Evolutionary conservation across 768 basidiomycete genomes (phyloP), one percentile per base, ranked within the genome.

Genomic region (Cyclocybe aegerita): DNA sequence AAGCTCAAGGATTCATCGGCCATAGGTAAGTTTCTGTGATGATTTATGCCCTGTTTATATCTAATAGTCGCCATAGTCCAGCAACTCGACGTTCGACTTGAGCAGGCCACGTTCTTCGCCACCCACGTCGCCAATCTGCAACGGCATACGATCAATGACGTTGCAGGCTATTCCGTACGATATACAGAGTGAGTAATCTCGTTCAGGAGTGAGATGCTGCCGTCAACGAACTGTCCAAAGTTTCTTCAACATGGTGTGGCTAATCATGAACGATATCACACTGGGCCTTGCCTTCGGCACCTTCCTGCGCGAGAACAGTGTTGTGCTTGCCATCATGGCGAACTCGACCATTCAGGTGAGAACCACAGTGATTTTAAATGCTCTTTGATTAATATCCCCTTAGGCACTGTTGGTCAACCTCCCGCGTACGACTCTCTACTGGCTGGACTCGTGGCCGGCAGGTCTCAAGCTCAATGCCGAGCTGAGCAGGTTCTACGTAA

Each of bases 401-500:
- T 54, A 80, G 73, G 50, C 52, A 31, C 69, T 74, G 52, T 62
- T 84, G 1, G 60, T 63, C 17, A 43, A 58, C 29, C 35, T 57
- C 23, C 64, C 64, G 5, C 51, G 55, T 10, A 45, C 41, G 11
- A 73, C 78, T 0, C 73, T 98, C 2, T 59, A 75, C 1, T 98
- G 94, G 95, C 76, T 99, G 9, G 89, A 97, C 64, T 83, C 88
- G 53, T 98, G 96, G 96, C 96, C 96, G 0, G 93, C 86, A 1
- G 96, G 97, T 1, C 71, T 99, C 36, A 99, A 99, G 68, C 83
- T 99, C 46, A 98, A 98, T 61, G 91, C 92, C 0, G 91, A 98
- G 58, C 78, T 99, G n/a, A 91, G 92, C 58, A 73, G 76, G 17
- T 88, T 97, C 63, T 88, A 92, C 60, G 82, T 86, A n/a, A 77